A percentile compares a stretch with the other conserved stretches of the same genome.
These are phyloP conservation scores for Pterocarpus macrocarpus DNA, from an alignment of 306 rosid species.

Conservation along the genomic window DNA sequence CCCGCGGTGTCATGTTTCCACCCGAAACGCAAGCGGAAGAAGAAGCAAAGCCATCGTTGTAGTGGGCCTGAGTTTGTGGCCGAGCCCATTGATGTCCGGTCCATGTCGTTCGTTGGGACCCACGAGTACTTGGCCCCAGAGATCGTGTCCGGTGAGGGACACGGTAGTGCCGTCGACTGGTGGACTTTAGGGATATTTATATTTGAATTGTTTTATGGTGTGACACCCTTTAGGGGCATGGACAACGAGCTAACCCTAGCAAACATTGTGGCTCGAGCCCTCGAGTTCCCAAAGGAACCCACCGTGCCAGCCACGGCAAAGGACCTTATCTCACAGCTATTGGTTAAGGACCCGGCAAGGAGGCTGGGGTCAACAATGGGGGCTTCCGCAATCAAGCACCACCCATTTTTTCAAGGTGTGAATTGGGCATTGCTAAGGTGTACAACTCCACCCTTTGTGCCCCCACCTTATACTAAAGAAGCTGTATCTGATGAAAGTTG, in stretches of 20 bases:
- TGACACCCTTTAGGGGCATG: constrained; percentile 62
- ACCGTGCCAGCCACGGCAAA: constrained; percentile 60
- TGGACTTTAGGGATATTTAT: constrained; percentile 70
- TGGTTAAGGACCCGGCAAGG: constrained; percentile 62
- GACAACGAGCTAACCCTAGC: constrained; percentile 67
- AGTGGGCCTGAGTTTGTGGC: constrained; percentile 66
- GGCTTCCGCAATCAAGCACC: constrained; percentile 62
- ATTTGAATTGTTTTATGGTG: constrained; percentile 64
- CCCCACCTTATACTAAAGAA: constrained; percentile 66
- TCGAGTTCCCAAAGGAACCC: constrained; percentile 71
- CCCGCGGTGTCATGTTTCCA: constrained; percentile 68
- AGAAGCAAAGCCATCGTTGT: constrained; percentile 52
- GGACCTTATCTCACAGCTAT: constrained; percentile 63
- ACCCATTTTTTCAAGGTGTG: constrained; percentile 60
- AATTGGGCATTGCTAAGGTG: constrained; percentile 72
- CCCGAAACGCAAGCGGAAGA: constrained; percentile 68
- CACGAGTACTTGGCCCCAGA: constrained; percentile 78
- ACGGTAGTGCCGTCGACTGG: constrained; percentile 72
- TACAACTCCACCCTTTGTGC: constrained; percentile 61
- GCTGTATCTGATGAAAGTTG: constrained; percentile 64
- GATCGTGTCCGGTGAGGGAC: constrained; percentile 68
- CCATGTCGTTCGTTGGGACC: constrained; percentile 73
- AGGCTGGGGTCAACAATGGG: constrained; percentile 65
- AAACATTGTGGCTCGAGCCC: constrained; percentile 70
- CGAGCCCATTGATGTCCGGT: constrained; percentile 63